Evolutionary conservation across 176 grass and related monocot genomes (phyloP), one percentile per base, ranked within the genome.

Genomic region (Cymbopogon citratus): DNA sequence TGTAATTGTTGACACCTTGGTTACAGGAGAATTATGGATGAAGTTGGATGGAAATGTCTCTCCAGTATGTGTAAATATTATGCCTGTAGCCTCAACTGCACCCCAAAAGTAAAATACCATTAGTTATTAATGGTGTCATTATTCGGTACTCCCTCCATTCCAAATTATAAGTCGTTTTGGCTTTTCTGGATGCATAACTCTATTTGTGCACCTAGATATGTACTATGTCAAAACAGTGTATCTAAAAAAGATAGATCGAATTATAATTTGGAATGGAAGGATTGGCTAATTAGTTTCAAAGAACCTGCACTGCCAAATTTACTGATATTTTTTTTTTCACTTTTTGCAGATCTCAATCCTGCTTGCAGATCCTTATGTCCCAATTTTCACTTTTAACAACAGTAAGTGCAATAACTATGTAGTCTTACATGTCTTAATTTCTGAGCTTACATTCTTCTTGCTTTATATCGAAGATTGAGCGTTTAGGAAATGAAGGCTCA

Each of bases 21-120:
- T 94, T 91, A 79, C 86, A 92, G 91, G 95, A 82, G 90, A 97
- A 85, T 48, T 97, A 16, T 97, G 94, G 94, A 97, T 97, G 94
- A 94, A 97, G 84, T 85, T 97, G 81, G 92, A 97, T 85, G 94
- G 94, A 71, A 83, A 81, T 89, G 34, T 91, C 64, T 89, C 92
- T 84, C 94, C 92, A 87, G 66, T 97, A 74, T 97, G 94, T 80
- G 59, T 94, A 78, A 97, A 97, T 82, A 92, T 97, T 56, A 77
- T 97, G 83, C 86, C 92, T 75, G 28, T 92, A 63, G 83, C 94
- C 19, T 86, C 68, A 72, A 83, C 86, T 69, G 87, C 61, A 1
- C 68, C 83, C 63, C 80, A 94, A 83, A 85, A 85, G 95, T 97
- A 91, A 83, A 71, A 73, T 23, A 38, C 77, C 83, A 12, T 70